Evolutionary conservation across 176 grass and related monocot species (phyloP), one percentile per base, ranked within the genome.

Genomic region (Avena insularis): DNA sequence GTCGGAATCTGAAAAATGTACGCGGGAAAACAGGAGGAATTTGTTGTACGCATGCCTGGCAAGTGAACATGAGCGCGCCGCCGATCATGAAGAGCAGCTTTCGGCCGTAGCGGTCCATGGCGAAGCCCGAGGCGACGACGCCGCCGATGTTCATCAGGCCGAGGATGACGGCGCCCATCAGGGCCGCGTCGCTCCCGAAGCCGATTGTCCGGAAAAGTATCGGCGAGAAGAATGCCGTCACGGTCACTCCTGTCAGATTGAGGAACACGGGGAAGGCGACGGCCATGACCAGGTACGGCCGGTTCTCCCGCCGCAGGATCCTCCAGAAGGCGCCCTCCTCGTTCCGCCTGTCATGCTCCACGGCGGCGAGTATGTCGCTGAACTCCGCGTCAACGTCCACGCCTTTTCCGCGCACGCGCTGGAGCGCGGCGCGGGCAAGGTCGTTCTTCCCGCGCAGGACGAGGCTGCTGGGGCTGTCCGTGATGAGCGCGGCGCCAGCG

Each of bases 391-490:
- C 89, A 12, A 98, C 10, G 83, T 98, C 96, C 6, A 88, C 87
- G 65, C 75, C 83, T 45, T 90, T 59, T 29, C 94, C 97, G 36
- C 97, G 94, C 79, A 96, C 77, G 27, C 83, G 90, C 54, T 87
- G 89, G 20, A 96, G 97, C 61, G 94, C 92, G 54, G 83, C 92
- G 88, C 92, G 90, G 3, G 97, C 97, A 0, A 57, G 66, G 58
- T 96, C 92, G 90, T 87, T 86, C 78, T 79, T 93, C 76, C 94
- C 94, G 63, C 97, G 97, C 23, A 92, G 77, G 48, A 99, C 90
- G 40, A 99, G 87, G 85, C 94, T 99, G 80, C 92, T 99, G 16
- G 94, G 97, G 2, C 90, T 96, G 90, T 99, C 97, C 20, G 92
- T 79, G 89, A 96, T 99, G 89, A 87, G 53, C 50, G 86, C 16